Conservation (phyloP, 73 alveolate species). For the Stentor roeselii region DNA sequence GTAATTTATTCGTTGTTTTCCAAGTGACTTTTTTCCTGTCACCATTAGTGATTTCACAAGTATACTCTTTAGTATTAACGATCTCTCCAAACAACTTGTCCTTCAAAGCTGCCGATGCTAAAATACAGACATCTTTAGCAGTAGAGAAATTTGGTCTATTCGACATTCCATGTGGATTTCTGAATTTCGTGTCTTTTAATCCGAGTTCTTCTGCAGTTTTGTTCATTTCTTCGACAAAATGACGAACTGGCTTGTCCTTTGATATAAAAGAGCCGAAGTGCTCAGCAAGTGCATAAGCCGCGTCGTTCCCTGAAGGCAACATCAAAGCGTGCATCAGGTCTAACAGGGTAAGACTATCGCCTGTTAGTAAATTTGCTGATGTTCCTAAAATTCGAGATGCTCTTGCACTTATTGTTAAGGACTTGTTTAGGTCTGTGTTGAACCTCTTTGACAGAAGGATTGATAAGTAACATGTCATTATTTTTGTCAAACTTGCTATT, state of each 20-base stretch:
- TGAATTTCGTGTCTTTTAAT: constrained; percentile 40
- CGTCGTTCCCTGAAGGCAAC: constrained; percentile 92
- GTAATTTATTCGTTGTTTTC: constrained; percentile 77
- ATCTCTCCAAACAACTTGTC: constrained; percentile 47
- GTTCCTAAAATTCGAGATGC: constrained; percentile 53
- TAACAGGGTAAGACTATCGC: constrained; percentile 46
- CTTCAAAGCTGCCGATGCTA: constrained; percentile 60
- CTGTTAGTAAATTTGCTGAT: constrained; percentile 60
- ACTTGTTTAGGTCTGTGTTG: constrained; percentile 26
- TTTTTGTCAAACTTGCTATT: constrained; percentile 81
- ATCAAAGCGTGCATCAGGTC: constrained; percentile 77
- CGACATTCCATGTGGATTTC: constrained; percentile 60
- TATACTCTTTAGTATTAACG: constrained; percentile 57
- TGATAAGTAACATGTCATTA: constrained; percentile 74
- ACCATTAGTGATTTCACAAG: constrained; percentile 30
- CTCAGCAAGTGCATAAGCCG: constrained; percentile 66
- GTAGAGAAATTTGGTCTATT: constrained; percentile 45
- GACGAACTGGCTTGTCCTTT: neutral
- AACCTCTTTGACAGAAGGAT: constrained; percentile 51
- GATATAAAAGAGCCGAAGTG: constrained; percentile 49
- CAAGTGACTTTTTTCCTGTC: constrained; percentile 55
- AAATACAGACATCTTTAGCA: constrained; percentile 59
- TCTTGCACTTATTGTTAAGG: neutral
- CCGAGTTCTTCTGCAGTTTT: constrained; percentile 48
- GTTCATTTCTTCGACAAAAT: constrained; percentile 56